Evolutionary conservation across 352 stramenopile genomes (phyloP).

Genomic region (Phytopythium helicoides): DNA sequence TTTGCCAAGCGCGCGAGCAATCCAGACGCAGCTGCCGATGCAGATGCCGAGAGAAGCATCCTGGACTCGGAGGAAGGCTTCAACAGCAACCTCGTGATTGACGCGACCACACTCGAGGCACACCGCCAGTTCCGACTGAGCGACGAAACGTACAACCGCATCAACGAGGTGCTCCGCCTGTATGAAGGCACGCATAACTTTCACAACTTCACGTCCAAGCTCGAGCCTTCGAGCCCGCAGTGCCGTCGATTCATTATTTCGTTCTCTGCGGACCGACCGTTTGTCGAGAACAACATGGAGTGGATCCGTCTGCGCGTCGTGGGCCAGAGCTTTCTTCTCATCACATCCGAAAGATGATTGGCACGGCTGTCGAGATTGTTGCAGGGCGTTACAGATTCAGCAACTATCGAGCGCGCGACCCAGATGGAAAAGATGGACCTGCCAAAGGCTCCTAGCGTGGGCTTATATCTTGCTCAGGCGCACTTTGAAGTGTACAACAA

Average conservation of each 20-base stretch:
- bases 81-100: conserved; percentile 45
- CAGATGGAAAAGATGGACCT: conserved; percentile 84
- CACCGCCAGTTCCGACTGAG: conserved; percentile 77
- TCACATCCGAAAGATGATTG: conserved; percentile 99
- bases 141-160: conserved; percentile 37
- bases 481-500: conserved; percentile 88
- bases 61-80: conserved; percentile 37
- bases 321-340: conserved; percentile 98
- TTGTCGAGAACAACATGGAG: conserved; percentile 90
- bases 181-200: conserved; percentile 92
- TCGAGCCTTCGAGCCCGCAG: conserved; percentile 77
- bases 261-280: conserved; percentile 78
- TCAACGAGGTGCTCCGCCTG: conserved; percentile 56
- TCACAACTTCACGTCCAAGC: conserved; percentile 97
- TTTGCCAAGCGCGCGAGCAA: conserved; percentile 41
- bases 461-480: conserved; percentile 79
- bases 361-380: conserved; percentile 72
- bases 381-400: conserved; percentile 44
- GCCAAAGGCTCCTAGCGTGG: conserved; percentile 84
- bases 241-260: conserved; percentile 92
- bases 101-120: conserved; percentile 50
- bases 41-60: conserved; percentile 7
- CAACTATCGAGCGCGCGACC: conserved; percentile 58
- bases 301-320: conserved; percentile 95
- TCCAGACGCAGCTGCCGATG: not conserved